These are phyloP conservation scores for Cynanchum wilfordii DNA, from an alignment of 257 asterid species.

Conservation along the genomic window DNA sequence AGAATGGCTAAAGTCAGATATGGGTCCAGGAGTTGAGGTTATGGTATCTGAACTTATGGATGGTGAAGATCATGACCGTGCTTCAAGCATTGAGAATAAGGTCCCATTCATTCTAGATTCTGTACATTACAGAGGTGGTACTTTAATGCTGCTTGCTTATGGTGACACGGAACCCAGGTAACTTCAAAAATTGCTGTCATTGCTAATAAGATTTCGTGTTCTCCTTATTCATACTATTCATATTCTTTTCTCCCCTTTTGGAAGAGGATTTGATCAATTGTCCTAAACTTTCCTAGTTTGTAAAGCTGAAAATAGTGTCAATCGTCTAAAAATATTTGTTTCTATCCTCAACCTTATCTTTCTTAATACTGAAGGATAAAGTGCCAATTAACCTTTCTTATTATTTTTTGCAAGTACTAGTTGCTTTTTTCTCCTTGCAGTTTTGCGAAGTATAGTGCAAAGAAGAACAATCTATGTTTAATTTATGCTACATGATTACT, in stretches of 20 bases:
- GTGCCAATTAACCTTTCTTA: background rate
- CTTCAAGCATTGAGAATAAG: slow-evolving; percentile 46
- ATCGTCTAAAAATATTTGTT: background rate
- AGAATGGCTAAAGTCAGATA: slow-evolving; percentile 56
- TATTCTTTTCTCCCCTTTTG: background rate
- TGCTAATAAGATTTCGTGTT: slow-evolving; percentile 9
- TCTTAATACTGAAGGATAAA: background rate
- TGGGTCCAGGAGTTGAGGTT: slow-evolving; percentile 54
- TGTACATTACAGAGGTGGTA: slow-evolving; percentile 75
- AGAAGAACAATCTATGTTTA: background rate
- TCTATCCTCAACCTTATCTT: background rate
- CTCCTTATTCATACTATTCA: background rate
- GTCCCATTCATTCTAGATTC: slow-evolving; percentile 80
- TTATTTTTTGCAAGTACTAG: background rate
- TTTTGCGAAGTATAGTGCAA: background rate
- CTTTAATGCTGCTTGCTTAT: slow-evolving; percentile 88
- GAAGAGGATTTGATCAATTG: background rate
- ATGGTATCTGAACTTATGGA: slow-evolving; percentile 65
- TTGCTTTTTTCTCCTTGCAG: background rate
- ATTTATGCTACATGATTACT: background rate
- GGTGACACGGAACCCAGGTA: slow-evolving; percentile 97
- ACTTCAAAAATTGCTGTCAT: slow-evolving; percentile 13
- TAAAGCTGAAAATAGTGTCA: background rate
- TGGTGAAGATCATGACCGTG: slow-evolving; percentile 46
- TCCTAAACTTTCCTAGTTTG: background rate